phyloP scores from a whole-genome alignment of 1,284 basidiomycete genomes.

The Xerocomus amazonicus region DNA sequence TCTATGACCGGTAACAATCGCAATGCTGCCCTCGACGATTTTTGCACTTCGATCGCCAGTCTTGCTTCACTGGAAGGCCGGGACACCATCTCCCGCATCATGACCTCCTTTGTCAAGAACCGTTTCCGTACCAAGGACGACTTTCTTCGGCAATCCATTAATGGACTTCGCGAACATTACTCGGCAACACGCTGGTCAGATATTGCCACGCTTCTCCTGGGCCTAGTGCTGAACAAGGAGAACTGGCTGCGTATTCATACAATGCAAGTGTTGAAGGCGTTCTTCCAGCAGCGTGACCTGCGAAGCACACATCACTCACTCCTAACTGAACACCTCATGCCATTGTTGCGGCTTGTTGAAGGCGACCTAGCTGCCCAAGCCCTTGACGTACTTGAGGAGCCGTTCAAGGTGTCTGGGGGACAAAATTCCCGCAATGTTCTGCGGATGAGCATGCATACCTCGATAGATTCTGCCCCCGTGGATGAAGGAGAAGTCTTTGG shows the following conservation, averaged over 20 bases:
- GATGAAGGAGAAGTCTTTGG: slow-evolving; percentile 77
- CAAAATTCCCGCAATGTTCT: slow-evolving; percentile 81
- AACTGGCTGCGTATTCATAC: slow-evolving; percentile 80
- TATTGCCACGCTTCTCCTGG: slow-evolving; percentile 78
- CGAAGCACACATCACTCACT: slow-evolving; percentile 70
- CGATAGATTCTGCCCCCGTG: slow-evolving; percentile 40
- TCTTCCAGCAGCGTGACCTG: slow-evolving; percentile 85
- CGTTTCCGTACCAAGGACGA: slow-evolving; percentile 93
- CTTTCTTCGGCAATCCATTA: slow-evolving; percentile 86
- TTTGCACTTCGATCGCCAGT: slow-evolving; percentile 72
- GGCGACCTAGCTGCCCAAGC: slow-evolving; percentile 84
- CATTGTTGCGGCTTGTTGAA: slow-evolving; percentile 80
- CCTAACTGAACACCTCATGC: slow-evolving; percentile 87
- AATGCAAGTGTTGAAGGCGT: slow-evolving; percentile 85
- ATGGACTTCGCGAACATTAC: slow-evolving; percentile 82
- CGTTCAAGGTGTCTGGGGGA: slow-evolving; percentile 73
- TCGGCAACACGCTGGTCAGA: slow-evolving; percentile 67
- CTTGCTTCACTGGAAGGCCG: slow-evolving; percentile 74
- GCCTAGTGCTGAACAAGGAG: slow-evolving; percentile 82
- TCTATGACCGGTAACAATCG: slow-evolving; percentile 67
- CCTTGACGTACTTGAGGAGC: slow-evolving; percentile 89
- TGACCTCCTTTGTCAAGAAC: slow-evolving; percentile 83
- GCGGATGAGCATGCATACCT: slow-evolving; percentile 77
- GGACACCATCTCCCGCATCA: slow-evolving; percentile 78
- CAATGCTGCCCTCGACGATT: slow-evolving; percentile 60